Percentiles rank a stretch among this genome's conserved stretches.
These are phyloP conservation scores for sorghum (Sorghum bicolor) DNA, from an alignment of 176 grass and related monocot genomes.

Conservation along the genomic window DNA sequence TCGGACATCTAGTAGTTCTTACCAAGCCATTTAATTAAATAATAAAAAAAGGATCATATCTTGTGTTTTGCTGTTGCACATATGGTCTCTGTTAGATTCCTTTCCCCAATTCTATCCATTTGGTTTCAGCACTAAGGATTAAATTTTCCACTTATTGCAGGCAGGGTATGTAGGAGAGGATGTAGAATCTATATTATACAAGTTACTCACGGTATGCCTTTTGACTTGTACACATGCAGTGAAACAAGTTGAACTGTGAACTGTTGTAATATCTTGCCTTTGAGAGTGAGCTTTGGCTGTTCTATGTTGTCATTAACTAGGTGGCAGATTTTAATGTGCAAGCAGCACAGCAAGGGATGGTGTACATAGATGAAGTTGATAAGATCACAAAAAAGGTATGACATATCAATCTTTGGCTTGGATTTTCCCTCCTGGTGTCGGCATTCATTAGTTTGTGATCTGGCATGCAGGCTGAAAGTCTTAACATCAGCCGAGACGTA, in stretches of 20 bases:
- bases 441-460: conserved; percentile 22
- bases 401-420: not conserved
- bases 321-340: conserved; percentile 99
- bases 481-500: conserved; percentile 98
- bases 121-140: conserved; percentile 9
- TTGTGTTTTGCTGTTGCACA: not conserved
- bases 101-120: not conserved
- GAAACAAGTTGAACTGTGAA: not conserved
- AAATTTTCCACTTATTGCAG: conserved; percentile 51
- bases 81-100: not conserved
- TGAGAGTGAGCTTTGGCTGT: conserved; percentile 21
- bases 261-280: conserved; percentile 11
- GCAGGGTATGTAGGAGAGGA: conserved; percentile 99
- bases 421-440: conserved; percentile 18
- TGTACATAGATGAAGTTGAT: conserved; percentile 99
- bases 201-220: conserved; percentile 80
- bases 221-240: not conserved
- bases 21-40: not conserved
- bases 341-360: conserved; percentile 99
- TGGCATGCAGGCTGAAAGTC: conserved; percentile 85
- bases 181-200: conserved; percentile 99
- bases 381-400: conserved; percentile 98
- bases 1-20: not conserved
- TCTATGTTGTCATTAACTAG: conserved; percentile 49
- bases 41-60: not conserved